Evolutionary conservation across 352 stramenopile species (phyloP).

Genomic region (Pythium myriotylum): DNA sequence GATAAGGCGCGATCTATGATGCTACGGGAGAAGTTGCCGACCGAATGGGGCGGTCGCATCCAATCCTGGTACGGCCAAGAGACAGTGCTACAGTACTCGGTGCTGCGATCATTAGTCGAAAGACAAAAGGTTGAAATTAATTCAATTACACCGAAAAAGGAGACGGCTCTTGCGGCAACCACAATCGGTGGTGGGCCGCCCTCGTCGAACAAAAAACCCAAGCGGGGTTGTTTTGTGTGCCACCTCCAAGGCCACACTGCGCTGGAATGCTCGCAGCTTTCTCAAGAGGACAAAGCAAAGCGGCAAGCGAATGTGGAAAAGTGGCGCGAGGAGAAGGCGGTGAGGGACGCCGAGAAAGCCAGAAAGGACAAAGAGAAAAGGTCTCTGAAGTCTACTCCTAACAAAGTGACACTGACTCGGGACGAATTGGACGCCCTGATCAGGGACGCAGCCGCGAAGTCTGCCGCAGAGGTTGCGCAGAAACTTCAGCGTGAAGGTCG

Average conservation of each 20-base stretch:
- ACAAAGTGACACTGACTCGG: background rate
- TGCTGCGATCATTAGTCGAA: too few species aligned
- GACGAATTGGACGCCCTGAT: slow-evolving; percentile 8
- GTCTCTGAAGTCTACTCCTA: background rate
- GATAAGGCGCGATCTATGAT: slow-evolving; percentile 6
- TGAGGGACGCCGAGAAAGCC: background rate
- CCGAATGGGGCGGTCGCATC: background rate
- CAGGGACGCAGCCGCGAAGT: background rate
- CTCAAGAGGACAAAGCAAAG: background rate
- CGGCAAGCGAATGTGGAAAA: background rate
- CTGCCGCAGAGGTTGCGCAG: slow-evolving; percentile 5
- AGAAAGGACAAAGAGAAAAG: too few species aligned
- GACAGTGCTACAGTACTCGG: too few species aligned
- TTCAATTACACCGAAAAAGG: slow-evolving; percentile 2
- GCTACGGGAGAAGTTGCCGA: background rate
- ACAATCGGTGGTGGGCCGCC: background rate
- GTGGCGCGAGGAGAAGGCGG: slow-evolving; percentile 3
- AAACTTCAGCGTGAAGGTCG: background rate
- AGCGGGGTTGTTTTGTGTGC: slow-evolving; percentile 6
- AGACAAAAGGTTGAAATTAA: background rate
- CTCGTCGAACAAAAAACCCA: background rate
- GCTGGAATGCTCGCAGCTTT: background rate
- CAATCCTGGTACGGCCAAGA: slow-evolving; percentile 8
- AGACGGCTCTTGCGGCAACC: slow-evolving; percentile 6
- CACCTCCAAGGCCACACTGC: background rate